Percentiles rank a stretch among this genome's conserved stretches.
Evolutionary conservation across 257 asterid species (phyloP).

Genomic region (Verbascum thapsus): DNA sequence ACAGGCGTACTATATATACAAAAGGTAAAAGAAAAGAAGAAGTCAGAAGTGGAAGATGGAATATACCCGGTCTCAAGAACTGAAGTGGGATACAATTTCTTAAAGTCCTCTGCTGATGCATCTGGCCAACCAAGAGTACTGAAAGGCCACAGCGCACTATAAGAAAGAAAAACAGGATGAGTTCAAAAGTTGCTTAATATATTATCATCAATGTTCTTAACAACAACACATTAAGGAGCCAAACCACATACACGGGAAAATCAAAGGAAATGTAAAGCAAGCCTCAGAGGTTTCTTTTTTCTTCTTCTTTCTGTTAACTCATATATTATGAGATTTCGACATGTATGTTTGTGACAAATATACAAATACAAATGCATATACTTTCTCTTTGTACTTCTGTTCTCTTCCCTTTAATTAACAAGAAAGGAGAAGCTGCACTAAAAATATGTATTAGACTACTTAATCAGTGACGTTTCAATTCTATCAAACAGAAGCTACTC

Average conservation of each 20-base stretch:
- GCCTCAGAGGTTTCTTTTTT: slow-evolving; percentile 1
- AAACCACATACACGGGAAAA: slow-evolving; percentile 1
- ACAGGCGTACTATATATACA: slow-evolving; percentile 3
- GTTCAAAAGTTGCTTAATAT: slow-evolving; percentile 28
- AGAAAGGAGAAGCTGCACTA: too few relatives aligned
- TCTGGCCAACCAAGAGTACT: slow-evolving; percentile 99
- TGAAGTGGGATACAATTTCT: slow-evolving; percentile 85
- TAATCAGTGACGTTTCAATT: too few relatives aligned
- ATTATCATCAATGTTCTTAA: slow-evolving; percentile 3
- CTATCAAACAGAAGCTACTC: too few relatives aligned
- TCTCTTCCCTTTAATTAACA: too few relatives aligned
- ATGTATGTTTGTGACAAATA: not conserved
- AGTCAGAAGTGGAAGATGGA: slow-evolving; percentile 23
- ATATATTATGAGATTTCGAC: slow-evolving; percentile 1
- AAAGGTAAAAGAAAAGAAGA: slow-evolving; percentile 14
- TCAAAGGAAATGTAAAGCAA: slow-evolving; percentile 4
- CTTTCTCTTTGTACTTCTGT: too few relatives aligned
- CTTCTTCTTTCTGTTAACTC: slow-evolving; percentile 5
- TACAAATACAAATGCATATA: too few relatives aligned
- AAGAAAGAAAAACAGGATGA: slow-evolving; percentile 31
- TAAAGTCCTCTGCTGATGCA: slow-evolving; percentile 75
- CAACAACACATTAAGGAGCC: slow-evolving; percentile 7
- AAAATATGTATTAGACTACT: too few relatives aligned
- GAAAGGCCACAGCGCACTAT: slow-evolving; percentile 97
- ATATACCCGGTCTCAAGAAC: slow-evolving; percentile 96